A percentile compares a stretch with the other conserved stretches of the same genome.
Conservation (phyloP, 257 asterid species). For the Plantago elongata region DNA sequence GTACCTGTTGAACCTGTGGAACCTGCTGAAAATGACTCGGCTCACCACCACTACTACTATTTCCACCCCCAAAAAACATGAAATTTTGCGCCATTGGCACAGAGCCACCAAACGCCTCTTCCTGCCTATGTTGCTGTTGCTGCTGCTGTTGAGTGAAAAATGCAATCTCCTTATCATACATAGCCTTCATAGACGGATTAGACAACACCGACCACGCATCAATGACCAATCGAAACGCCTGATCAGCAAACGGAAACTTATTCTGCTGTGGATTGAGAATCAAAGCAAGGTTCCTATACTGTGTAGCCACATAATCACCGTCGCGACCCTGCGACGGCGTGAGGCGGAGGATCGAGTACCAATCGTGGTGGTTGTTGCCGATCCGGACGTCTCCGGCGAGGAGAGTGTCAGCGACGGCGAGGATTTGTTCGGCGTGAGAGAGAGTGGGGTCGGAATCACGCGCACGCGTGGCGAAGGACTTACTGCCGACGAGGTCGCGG, state of each 20-base stretch:
- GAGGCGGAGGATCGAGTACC: constrained; percentile 59
- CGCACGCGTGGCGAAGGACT: constrained; percentile 68
- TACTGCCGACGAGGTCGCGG: constrained; percentile 56
- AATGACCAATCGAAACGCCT: constrained; percentile 51
- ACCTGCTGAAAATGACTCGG: constrained; percentile 11
- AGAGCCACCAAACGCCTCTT: constrained; percentile 17
- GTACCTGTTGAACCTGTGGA: not conserved
- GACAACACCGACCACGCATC: constrained; percentile 72
- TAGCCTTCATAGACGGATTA: constrained; percentile 39
- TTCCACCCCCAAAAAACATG: constrained; percentile 19
- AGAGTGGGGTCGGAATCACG: constrained; percentile 57
- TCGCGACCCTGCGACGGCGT: constrained; percentile 46
- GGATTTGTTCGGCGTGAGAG: constrained; percentile 48
- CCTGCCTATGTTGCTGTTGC: constrained; percentile 26
- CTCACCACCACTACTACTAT: constrained; percentile 19
- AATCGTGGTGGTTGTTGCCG: constrained; percentile 49
- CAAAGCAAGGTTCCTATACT: constrained; percentile 44
- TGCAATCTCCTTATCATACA: constrained; percentile 49
- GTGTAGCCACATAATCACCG: constrained; percentile 40
- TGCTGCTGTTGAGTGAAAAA: constrained; percentile 15
- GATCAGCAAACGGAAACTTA: constrained; percentile 53
- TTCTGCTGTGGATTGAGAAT: constrained; percentile 55
- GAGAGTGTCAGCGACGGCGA: constrained; percentile 68
- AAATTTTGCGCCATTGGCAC: constrained; percentile 23
- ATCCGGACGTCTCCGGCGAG: constrained; percentile 60